Evolutionary conservation across 2,329 filamentous ascomycete genomes (phyloP).

Genomic region (Claviceps sp.): DNA sequence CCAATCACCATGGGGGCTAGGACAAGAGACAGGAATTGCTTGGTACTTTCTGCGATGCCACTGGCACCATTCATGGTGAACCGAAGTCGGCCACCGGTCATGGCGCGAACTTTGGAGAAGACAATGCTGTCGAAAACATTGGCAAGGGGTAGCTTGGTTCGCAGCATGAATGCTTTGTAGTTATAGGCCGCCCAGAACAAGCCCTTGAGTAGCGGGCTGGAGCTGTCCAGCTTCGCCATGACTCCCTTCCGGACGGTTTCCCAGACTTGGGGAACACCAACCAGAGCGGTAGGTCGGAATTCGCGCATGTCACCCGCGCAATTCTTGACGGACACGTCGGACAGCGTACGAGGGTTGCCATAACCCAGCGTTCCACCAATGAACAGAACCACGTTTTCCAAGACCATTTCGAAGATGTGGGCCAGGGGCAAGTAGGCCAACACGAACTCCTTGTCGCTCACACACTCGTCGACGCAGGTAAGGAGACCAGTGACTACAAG

Average conservation of each 20-base stretch:
- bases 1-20: constrained; percentile 90
- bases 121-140: constrained; percentile 67
- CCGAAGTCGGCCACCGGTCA: constrained; percentile 77
- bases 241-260: constrained; percentile 96
- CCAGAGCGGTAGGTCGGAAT: constrained; percentile 75
- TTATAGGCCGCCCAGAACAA: constrained; percentile 61
- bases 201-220: constrained; percentile 55
- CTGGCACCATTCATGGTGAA: constrained; percentile 93
- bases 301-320: constrained; percentile 90
- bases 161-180: constrained; percentile 45
- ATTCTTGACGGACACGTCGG: constrained; percentile 74
- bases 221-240: constrained; percentile 59
- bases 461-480: constrained; percentile 61
- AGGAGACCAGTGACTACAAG: constrained; percentile 62
- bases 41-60: constrained; percentile 75
- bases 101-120: constrained; percentile 82
- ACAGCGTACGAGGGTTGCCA: constrained; percentile 77
- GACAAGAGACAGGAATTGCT: constrained; percentile 81
- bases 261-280: constrained; percentile 94
- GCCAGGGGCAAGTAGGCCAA: constrained; percentile 88
- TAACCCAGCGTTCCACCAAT: constrained; percentile 91
- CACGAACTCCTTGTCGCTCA: constrained; percentile 65
- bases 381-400: constrained; percentile 82
- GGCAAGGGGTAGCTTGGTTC: constrained; percentile 48
- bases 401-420: constrained; percentile 91